Conservation (phyloP, 169 alveolate species). For the Eimeria acervulina region DNA sequence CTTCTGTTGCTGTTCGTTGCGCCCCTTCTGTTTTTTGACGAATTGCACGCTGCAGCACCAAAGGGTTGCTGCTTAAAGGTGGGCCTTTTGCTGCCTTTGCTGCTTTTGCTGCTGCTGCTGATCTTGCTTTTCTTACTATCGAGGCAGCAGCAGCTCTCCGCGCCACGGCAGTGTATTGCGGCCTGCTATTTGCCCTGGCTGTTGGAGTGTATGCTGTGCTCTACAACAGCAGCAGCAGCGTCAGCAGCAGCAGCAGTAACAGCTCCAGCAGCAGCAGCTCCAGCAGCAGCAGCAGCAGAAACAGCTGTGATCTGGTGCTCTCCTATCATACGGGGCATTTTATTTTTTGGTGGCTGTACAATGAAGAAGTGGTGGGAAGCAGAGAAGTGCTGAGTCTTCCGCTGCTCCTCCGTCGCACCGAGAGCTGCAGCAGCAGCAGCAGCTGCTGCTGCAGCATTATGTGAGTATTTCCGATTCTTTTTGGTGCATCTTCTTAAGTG, state of each 20-base stretch:
- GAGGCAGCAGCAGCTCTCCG: neutral
- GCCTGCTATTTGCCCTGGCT: neutral
- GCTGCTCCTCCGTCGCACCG: neutral
- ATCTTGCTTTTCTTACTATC: too few species aligned
- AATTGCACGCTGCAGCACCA: neutral
- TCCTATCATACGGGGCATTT: too few species aligned
- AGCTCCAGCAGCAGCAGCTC: neutral
- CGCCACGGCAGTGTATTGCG: neutral
- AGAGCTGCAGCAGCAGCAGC: neutral
- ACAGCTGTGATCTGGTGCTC: neutral
- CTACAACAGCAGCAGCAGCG: neutral
- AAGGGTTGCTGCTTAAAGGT: neutral
- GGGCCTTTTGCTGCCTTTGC: neutral
- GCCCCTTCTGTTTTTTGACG: neutral
- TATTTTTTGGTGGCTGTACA: neutral
- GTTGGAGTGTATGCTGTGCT: neutral
- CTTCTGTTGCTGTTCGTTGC: neutral
- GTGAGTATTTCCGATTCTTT: neutral
- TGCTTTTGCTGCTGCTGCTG: neutral
- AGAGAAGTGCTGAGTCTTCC: too few species aligned
- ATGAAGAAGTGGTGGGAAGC: neutral
- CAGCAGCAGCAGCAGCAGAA: neutral
- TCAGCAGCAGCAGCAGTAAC: neutral
- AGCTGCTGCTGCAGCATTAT: neutral
- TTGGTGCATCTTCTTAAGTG: neutral